These are phyloP conservation scores for Candida yuanshanica DNA, from an alignment of 805 yeast genomes.

Conservation along the genomic window DNA sequence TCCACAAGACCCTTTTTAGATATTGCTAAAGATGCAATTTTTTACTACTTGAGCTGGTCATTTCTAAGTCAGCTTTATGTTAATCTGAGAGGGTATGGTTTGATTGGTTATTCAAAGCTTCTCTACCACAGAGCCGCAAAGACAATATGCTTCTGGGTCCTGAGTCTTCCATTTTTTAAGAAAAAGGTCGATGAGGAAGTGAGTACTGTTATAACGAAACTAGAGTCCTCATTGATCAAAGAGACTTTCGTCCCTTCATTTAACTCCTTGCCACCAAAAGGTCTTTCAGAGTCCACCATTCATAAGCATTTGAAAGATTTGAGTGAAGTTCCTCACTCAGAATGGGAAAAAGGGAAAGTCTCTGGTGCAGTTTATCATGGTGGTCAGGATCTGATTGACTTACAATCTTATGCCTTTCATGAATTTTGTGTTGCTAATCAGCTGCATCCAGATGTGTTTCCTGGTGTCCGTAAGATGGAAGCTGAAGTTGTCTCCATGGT, in stretches of 20 bases:
- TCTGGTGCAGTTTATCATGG: constrained; percentile 98
- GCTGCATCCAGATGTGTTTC: constrained; percentile 94
- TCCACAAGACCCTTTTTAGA: background rate
- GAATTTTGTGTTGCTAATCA: constrained; percentile 86
- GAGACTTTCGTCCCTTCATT: constrained; percentile 41
- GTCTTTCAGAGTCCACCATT: constrained; percentile 46
- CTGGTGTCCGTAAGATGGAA: constrained; percentile 95
- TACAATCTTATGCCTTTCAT: constrained; percentile 75
- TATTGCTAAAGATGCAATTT: background rate
- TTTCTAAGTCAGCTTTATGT: background rate
- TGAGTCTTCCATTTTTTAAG: constrained; percentile 48
- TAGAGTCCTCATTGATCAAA: constrained; percentile 56
- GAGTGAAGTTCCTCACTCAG: constrained; percentile 52
- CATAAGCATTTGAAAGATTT: constrained; percentile 45
- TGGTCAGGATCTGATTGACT: constrained; percentile 64
- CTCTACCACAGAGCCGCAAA: constrained; percentile 10
- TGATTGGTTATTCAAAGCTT: background rate
- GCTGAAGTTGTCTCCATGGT: constrained; percentile 93
- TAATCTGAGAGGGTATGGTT: background rate
- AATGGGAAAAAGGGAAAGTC: constrained; percentile 81
- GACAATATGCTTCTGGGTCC: constrained; percentile 26
- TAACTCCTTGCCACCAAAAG: constrained; percentile 50
- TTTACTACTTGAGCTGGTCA: background rate
- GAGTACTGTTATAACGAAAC: constrained; percentile 33
- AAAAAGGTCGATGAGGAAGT: constrained; percentile 59